Percentiles rank a stretch among this genome's conserved stretches.
Evolutionary conservation across 2,329 filamentous ascomycete genomes (phyloP).

Genomic region (Colletotrichum neosansevieriae): DNA sequence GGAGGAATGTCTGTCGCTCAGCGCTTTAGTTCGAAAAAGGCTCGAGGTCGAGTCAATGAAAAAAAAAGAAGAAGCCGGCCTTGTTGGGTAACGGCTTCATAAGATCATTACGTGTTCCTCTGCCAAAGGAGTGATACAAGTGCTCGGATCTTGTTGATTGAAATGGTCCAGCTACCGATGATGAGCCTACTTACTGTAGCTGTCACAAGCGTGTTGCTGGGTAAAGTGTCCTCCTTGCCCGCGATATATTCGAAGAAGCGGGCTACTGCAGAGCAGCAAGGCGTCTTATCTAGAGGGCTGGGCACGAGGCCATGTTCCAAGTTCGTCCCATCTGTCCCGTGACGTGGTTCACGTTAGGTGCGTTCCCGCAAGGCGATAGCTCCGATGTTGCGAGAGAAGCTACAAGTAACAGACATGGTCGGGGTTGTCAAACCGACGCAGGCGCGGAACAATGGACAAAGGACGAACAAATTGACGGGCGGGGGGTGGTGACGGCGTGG

Average conservation of each 20-base stretch:
- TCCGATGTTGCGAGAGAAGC: not conserved
- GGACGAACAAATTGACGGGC: not conserved
- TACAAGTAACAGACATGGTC: not conserved
- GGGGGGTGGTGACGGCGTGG: not conserved
- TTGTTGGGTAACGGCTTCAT: not conserved
- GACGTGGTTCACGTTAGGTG: slow-evolving; percentile 2
- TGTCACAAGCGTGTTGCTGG: not conserved
- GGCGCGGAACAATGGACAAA: not conserved
- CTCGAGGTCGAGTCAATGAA: not conserved
- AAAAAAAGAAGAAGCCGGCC: not conserved
- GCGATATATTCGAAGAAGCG: too few relatives aligned
- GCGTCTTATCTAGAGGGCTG: not conserved
- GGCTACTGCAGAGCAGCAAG: too few relatives aligned
- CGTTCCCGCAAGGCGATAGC: not conserved
- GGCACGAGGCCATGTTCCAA: slow-evolving; percentile 22
- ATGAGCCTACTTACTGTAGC: too few relatives aligned
- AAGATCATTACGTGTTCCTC: not conserved
- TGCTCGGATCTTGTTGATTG: too few relatives aligned
- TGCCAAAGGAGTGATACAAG: too few relatives aligned
- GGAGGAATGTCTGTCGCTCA: slow-evolving; percentile 1
- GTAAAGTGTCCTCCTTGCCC: not conserved
- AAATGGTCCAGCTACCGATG: too few relatives aligned
- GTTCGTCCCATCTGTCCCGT: slow-evolving; percentile 21
- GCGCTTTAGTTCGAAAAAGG: slow-evolving; percentile 11
- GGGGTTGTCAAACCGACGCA: not conserved